A percentile compares a stretch with the other conserved stretches of the same genome.
Conservation (phyloP, 805 yeast species). For the Scheffersomyces coipomensis region DNA sequence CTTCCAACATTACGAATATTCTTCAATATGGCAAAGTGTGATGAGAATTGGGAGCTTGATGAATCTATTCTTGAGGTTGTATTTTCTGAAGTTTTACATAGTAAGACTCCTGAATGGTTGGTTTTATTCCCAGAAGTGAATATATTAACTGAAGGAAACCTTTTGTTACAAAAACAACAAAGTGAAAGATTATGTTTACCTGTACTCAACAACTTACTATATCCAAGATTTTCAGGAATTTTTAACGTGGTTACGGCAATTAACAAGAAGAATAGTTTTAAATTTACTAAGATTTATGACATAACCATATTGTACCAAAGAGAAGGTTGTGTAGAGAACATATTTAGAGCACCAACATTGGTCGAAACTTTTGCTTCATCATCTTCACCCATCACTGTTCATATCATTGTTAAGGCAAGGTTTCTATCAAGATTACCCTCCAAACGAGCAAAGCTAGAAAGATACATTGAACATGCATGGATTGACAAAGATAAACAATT, state of each 20-base stretch:
- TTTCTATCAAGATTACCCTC: conserved; percentile 47
- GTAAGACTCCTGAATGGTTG: conserved; percentile 55
- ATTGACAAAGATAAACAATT: conserved; percentile 55
- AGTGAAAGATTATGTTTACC: conserved; percentile 63
- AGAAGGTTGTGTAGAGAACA: background rate
- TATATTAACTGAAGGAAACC: conserved; percentile 51
- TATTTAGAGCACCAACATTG: conserved; percentile 24
- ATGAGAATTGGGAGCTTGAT: conserved; percentile 70
- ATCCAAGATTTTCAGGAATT: conserved; percentile 72
- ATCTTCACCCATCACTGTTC: conserved; percentile 29
- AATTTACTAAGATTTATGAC: conserved; percentile 52
- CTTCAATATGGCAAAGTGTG: conserved; percentile 49
- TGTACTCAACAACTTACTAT: conserved; percentile 55
- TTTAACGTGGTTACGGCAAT: conserved; percentile 47
- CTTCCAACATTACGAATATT: conserved; percentile 55
- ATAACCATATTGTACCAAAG: conserved; percentile 47
- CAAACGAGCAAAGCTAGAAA: conserved; percentile 57
- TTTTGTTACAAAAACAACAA: conserved; percentile 50
- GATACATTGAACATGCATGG: conserved; percentile 80
- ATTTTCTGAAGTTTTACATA: conserved; percentile 34
- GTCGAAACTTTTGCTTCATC: conserved; percentile 27
- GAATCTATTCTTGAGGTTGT: conserved; percentile 28
- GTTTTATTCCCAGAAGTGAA: conserved; percentile 86
- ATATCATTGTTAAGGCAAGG: conserved; percentile 49
- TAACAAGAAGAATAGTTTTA: conserved; percentile 25